Base-by-base conservation (phyloP, 176 grass and related monocot genomes). In the Aegilops tauschii region DNA sequence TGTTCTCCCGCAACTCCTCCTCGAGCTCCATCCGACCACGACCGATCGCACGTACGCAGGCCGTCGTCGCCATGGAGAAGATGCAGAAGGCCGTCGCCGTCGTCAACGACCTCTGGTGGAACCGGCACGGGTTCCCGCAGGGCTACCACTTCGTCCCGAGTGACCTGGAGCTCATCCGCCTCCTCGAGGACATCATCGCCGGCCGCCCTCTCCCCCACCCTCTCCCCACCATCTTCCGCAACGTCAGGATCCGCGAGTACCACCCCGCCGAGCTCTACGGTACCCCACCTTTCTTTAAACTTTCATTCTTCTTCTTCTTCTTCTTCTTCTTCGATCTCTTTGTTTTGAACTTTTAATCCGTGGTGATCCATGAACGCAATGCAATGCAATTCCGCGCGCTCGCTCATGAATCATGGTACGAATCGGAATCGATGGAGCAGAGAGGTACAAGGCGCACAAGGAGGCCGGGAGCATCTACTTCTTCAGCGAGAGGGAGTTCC, bases 211-310 rank as follows among this genome's bases (percentile, higher is more conserved):
- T 89, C 20, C 27, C 27, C 3, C 1, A 16, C 25, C 27, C 27
- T 31, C 18, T 73, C 36, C 0, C 1, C 47, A 2, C 0, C 45
- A 45, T 89, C 88, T 85, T 89, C 69, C 77, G 76, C 69, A 27
- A 89, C 1, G 1, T 86, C 35, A 12, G 0, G 6, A 61, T 89
- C 83, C 78, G 74, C 71, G 10, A 49, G 2, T 28, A 49, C 88
- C 77, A 89, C 88, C 88, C 88, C 36, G 4, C n/a, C 14, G 2
- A 81, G 10, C 88, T 89, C 69, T 25, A 89, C 88, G 70, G 88
- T 86, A 59, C 17, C 23, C 35, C 5, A 1, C 16, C 71, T 39
- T 16, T 4, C 5, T 1, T 35, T 1, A 39, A 39, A 39, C 13
- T 2, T 20, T 0, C 21, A 5, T 12, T 23, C 21, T 6, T 27